Evolutionary conservation across 139 green algal species (phyloP), one percentile per base, ranked within the genome.

Genomic region (Ulvella scutata): DNA sequence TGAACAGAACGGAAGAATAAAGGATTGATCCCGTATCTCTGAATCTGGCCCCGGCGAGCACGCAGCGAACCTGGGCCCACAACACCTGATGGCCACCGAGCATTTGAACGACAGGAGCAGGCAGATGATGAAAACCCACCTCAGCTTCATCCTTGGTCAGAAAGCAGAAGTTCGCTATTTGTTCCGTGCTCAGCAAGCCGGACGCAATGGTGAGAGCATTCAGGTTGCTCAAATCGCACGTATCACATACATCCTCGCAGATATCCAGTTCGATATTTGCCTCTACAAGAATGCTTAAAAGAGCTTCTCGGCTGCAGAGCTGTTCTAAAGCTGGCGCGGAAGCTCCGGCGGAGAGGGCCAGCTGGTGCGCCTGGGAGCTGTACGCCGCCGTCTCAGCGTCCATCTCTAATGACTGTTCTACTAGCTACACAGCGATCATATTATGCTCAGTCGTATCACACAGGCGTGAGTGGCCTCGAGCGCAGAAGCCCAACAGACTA

Each of bases 81-180:
- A n/a, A n/a, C n/a, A n/a, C n/a, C n/a, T n/a, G n/a, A n/a, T n/a
- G n/a, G n/a, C n/a, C n/a, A n/a, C n/a, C n/a, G n/a, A n/a, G n/a
- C n/a, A n/a, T n/a, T n/a, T n/a, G n/a, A n/a, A n/a, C n/a, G 31
- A 23, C 51, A 67, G 13, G 51, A 10, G 13, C 51, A 59, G 31
- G 17, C 51, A 34, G 6, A 36, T 26, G 17, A 23, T 29, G 51
- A 67, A 29, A 26, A 23, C 51, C 13, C 17, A 67, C 51, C 51
- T 67, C 51, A 23, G 81, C 81, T 51, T 85, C 81, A 43, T 82
- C 76, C 43, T 80, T 72, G 67, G 78, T 85, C 9, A 85, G 73
- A 38, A 83, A 85, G 6, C 82, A 73, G n/a, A 77, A 75, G 34
- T 83, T 76, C 4, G 72, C 76, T 2, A 75, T 76, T 17, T 83